Base-by-base conservation (phyloP, 441 rosid genomes). In the Kokia cookei region DNA sequence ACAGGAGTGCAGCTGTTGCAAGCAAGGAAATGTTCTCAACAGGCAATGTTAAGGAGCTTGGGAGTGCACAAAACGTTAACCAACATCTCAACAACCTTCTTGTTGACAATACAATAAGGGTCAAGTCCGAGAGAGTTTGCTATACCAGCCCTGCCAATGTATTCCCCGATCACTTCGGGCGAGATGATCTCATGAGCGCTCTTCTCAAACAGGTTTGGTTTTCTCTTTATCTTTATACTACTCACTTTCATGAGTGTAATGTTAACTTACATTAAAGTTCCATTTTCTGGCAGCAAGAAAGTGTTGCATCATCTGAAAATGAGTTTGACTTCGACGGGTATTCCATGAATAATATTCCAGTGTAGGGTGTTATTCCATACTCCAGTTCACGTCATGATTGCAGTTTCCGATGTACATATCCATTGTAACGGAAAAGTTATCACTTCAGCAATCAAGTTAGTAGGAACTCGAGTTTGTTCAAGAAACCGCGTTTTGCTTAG, bases 141-240 rank as follows among this genome's bases (percentile, higher is more conserved):
- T 96, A 89, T 73, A 40, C 86, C 5, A 48, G 75, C 79, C 66
- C 83, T 37, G 32, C 82, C 75, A 74, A 42, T 65, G 76, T 86
- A 75, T 90, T 86, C 71, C 73, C 83, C 3, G 93, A 90, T 22
- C 93, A 84, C 61, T 89, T 82, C 47, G 84, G 82, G 73, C 93
- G 91, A 82, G 99, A 91, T 37, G 98, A 91, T 83, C 94, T 95
- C 83, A 86, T 90, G 97, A 89, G 87, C 47, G 93, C 89, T 27
- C 84, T 95, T 79, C 88, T 95, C 79, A 87, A 87, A 83, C 99
- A 88, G 90, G 99, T 94, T 57, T 27, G 86, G 57, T 75, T 51
- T 37, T 71, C 24, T 57, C 27, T 48, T 57, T 3, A 35, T 12
- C 15, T 13, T n/a, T 51, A 19, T 3, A 55, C 13, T 40, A 53